A percentile compares a stretch with the other conserved stretches of the same genome.
phyloP scores from a whole-genome alignment of 768 basidiomycete species.

The Phaeotremella skinneri region DNA sequence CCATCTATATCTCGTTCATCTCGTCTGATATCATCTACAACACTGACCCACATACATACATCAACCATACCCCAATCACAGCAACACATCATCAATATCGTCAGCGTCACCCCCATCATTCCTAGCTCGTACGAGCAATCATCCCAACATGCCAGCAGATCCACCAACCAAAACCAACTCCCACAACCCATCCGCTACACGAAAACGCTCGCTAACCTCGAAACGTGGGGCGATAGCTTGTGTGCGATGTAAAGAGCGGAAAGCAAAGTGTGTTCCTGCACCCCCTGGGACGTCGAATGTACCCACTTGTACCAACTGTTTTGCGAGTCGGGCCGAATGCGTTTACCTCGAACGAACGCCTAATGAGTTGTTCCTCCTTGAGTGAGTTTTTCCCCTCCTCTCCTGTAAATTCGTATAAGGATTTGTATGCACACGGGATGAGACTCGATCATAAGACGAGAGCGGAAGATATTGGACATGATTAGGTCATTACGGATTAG shows the following conservation, averaged over 20 bases:
- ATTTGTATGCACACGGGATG: too few relatives aligned
- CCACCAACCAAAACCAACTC: not conserved
- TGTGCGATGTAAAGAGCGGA: constrained; percentile 39
- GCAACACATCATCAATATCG: too few relatives aligned
- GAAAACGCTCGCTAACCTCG: constrained; percentile 21
- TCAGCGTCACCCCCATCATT: too few relatives aligned
- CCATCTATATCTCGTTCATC: too few relatives aligned
- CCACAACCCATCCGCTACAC: not conserved
- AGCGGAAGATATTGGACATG: too few relatives aligned
- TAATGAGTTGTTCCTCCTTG: constrained; percentile 38
- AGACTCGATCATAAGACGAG: too few relatives aligned
- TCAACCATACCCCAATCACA: too few relatives aligned
- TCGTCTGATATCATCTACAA: too few relatives aligned
- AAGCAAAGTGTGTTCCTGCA: constrained; percentile 41
- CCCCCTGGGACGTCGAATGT: constrained; percentile 29
- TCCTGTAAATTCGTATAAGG: too few relatives aligned
- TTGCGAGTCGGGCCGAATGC: constrained; percentile 28
- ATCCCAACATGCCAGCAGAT: constrained; percentile 3
- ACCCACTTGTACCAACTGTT: constrained; percentile 37
- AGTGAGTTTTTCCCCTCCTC: constrained; percentile 21
- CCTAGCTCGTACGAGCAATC: too few relatives aligned
- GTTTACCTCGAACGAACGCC: constrained; percentile 38
- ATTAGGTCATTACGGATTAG: not conserved
- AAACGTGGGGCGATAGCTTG: constrained; percentile 36
- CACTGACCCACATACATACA: too few relatives aligned